Evolutionary conservation across 768 basidiomycete species (phyloP).

Genomic region (Tylopilus sp.): DNA sequence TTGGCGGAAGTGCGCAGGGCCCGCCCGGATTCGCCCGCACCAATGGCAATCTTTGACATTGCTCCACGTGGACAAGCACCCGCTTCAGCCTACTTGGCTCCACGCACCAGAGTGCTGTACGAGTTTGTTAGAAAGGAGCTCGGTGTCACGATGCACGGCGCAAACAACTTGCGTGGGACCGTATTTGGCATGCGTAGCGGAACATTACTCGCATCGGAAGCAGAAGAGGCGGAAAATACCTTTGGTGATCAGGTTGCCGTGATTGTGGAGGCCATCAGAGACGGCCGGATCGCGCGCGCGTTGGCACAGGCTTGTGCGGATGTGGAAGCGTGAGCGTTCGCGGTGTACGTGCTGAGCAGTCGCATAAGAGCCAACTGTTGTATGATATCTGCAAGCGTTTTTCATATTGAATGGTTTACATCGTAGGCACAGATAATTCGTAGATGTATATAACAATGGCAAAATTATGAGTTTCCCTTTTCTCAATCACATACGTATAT

Average conservation of each 20-base stretch:
- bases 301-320: slow-evolving; percentile 50
- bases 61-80: slow-evolving; percentile 57
- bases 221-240: slow-evolving; percentile 55
- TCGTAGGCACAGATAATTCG: neutral
- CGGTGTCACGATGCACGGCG: slow-evolving; percentile 79
- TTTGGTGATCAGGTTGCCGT: slow-evolving; percentile 68
- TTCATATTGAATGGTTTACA: neutral
- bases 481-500: too few species aligned
- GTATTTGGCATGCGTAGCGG: slow-evolving; percentile 47
- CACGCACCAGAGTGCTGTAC: slow-evolving; percentile 62
- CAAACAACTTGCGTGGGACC: slow-evolving; percentile 63
- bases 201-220: slow-evolving; percentile 38
- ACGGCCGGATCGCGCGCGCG: slow-evolving; percentile 62
- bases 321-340: slow-evolving; percentile 12
- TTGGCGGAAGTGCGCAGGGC: slow-evolving; percentile 19
- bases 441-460: neutral
- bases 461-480: neutral
- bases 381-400: neutral
- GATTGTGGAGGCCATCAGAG: slow-evolving; percentile 78
- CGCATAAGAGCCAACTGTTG: neutral
- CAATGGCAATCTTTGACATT: slow-evolving; percentile 39
- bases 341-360: neutral
- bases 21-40: slow-evolving; percentile 4
- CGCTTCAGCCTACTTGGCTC: slow-evolving; percentile 55
- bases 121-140: slow-evolving; percentile 69